Evolutionary conservation across 2,329 filamentous ascomycete genomes (phyloP).

Genomic region (Nannizziopsis arthrosporioides): DNA sequence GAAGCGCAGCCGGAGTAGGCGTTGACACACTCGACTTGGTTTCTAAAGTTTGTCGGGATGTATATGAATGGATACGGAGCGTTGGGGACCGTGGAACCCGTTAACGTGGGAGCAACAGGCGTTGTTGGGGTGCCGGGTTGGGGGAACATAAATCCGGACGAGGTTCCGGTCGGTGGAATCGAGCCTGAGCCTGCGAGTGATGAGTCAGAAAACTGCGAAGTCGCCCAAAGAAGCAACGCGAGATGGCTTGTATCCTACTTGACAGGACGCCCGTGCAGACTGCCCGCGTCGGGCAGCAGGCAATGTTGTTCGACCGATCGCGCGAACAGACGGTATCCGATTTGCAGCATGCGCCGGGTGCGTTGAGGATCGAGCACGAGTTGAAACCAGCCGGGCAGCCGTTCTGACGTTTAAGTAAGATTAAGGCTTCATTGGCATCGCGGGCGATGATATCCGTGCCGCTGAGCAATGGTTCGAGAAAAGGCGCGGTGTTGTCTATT

Average conservation of each 20-base stretch:
- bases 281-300: slow-evolving; percentile 49
- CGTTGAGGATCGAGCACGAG: slow-evolving; percentile 42
- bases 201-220: no score
- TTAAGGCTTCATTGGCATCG: slow-evolving; percentile 6
- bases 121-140: slow-evolving; percentile 22
- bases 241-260: slow-evolving; percentile 13
- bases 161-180: slow-evolving; percentile 16
- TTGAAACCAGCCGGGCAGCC: slow-evolving; percentile 43
- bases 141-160: slow-evolving; percentile 28
- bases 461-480: slow-evolving; percentile 9
- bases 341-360: slow-evolving; percentile 46
- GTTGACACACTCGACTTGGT: slow-evolving; percentile 41
- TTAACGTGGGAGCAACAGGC: slow-evolving; percentile 23
- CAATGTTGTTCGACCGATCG: slow-evolving; percentile 47
- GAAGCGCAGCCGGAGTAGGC: slow-evolving; percentile 44
- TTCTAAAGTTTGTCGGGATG: slow-evolving; percentile 43
- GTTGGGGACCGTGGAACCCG: slow-evolving; percentile 37
- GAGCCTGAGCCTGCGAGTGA: slow-evolving; percentile 10
- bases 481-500: slow-evolving; percentile 7
- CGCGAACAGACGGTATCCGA: slow-evolving; percentile 43
- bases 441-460: slow-evolving; percentile 8
- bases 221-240: not conserved
- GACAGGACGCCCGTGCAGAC: slow-evolving; percentile 47
- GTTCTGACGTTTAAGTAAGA: slow-evolving; percentile 18
- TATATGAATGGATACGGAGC: slow-evolving; percentile 42